These are phyloP conservation scores for Backusella parvicylindrica DNA, from an alignment of 192 early-diverging fungal species.

Conservation along the genomic window DNA sequence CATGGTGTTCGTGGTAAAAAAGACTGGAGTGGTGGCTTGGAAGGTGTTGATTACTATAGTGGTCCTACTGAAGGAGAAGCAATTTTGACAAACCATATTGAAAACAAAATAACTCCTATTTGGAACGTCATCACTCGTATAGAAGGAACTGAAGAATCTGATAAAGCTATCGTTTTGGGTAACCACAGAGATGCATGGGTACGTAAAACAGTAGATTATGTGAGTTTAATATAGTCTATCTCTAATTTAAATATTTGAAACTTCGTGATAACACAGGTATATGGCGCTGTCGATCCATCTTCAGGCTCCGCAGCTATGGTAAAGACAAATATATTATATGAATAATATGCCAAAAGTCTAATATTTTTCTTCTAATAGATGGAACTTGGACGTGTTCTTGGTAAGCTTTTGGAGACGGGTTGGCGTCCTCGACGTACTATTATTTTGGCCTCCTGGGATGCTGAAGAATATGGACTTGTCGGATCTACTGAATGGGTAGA, in stretches of 20 bases:
- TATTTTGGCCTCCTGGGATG: conserved; percentile 69
- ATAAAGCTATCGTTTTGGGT: conserved; percentile 47
- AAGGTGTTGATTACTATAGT: conserved; percentile 52
- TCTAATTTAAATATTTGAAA: neutral
- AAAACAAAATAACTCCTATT: conserved; percentile 52
- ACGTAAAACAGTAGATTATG: neutral
- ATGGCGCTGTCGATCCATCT: conserved; percentile 61
- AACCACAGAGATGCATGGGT: conserved; percentile 69
- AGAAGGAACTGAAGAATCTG: conserved; percentile 52
- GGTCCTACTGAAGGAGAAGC: conserved; percentile 53
- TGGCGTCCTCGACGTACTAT: conserved; percentile 67
- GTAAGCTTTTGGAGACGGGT: conserved; percentile 53
- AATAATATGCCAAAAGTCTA: neutral
- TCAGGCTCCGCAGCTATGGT: conserved; percentile 57
- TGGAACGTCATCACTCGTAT: conserved; percentile 69
- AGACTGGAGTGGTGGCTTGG: conserved; percentile 55
- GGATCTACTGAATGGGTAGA: conserved; percentile 76
- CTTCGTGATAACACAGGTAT: conserved; percentile 22
- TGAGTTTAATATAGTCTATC: neutral
- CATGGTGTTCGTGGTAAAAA: conserved; percentile 31
- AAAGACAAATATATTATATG: neutral
- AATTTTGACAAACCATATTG: conserved; percentile 50
- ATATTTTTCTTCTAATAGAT: conserved; percentile 10
- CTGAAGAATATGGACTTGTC: conserved; percentile 60
- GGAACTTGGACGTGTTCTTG: conserved; percentile 53